Percentiles rank a stretch among this genome's conserved stretches.
phyloP scores from a whole-genome alignment of 1,139 yeast genomes.

The Candida pseudoviswanathii region DNA sequence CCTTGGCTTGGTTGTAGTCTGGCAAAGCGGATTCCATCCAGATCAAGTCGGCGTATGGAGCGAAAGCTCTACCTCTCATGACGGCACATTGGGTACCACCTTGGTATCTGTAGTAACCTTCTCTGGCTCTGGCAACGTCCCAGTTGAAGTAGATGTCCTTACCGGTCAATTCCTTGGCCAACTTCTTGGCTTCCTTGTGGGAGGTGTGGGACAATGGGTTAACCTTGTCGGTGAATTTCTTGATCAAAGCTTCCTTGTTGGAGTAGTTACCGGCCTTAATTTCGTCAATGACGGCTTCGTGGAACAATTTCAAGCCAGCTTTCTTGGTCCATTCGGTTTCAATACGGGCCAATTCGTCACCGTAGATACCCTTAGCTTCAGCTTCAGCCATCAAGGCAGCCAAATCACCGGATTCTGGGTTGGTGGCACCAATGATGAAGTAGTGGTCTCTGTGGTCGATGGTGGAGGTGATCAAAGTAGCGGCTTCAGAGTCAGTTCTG shows the following conservation, averaged over 20 bases:
- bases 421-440: constrained; percentile 88
- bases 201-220: constrained; percentile 77
- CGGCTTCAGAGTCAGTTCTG: constrained; percentile 97
- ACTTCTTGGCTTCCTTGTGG: constrained; percentile 74
- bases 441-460: constrained; percentile 95
- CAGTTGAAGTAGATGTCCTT: constrained; percentile 89
- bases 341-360: constrained; percentile 67
- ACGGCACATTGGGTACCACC: constrained; percentile 99
- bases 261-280: constrained; percentile 62
- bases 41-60: constrained; percentile 93
- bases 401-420: constrained; percentile 75
- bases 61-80: constrained; percentile 94
- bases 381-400: constrained; percentile 82
- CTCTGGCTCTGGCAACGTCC: constrained; percentile 96
- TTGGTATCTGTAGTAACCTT: constrained; percentile 94
- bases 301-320: constrained; percentile 87
- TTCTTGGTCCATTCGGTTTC: constrained; percentile 83
- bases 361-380: constrained; percentile 71
- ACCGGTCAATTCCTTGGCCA: constrained; percentile 79
- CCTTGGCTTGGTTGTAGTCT: constrained; percentile 90
- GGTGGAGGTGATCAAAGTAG: constrained; percentile 89
- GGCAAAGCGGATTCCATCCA: constrained; percentile 99
- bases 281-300: constrained; percentile 88
- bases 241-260: constrained; percentile 67
- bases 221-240: constrained; percentile 67